A percentile compares a stretch with the other conserved stretches of the same genome.
These are phyloP conservation scores for Alternaria sp. DNA, from an alignment of 2,329 filamentous ascomycete species.

Conservation along the genomic window DNA sequence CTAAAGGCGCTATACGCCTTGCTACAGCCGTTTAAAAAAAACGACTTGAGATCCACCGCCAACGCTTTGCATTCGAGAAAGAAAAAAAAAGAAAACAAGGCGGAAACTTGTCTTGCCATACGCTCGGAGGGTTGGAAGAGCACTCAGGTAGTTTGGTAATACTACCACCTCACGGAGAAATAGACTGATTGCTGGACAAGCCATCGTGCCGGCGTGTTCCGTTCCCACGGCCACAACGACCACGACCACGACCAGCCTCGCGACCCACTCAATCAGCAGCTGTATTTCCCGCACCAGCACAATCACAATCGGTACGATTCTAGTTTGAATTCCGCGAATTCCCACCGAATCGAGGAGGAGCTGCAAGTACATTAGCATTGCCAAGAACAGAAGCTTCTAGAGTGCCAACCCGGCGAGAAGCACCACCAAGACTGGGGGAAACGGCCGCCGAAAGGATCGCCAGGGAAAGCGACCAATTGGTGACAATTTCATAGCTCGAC, in stretches of 20 bases:
- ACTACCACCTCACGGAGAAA: neutral
- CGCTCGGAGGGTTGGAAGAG: neutral
- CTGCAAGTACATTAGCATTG: neutral
- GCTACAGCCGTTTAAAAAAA: neutral
- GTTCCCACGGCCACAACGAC: neutral
- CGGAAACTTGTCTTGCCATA: neutral
- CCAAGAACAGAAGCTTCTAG: neutral
- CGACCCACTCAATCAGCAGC: too few relatives aligned
- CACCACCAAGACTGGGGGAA: too few relatives aligned
- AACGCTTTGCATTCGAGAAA: neutral
- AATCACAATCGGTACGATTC: neutral
- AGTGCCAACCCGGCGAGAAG: neutral
- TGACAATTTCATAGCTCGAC: too few relatives aligned
- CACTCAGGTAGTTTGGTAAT: neutral
- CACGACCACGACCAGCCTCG: neutral
- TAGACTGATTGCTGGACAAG: neutral
- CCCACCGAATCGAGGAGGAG: neutral
- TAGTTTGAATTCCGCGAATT: neutral
- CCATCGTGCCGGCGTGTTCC: too few relatives aligned
- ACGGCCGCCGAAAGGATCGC: too few relatives aligned
- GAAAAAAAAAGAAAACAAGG: neutral
- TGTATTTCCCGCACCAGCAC: too few relatives aligned
- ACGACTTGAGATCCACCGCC: neutral
- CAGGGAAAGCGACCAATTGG: too few relatives aligned
- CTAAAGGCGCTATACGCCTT: neutral